phyloP scores from a whole-genome alignment of 306 rosid species.

The Gastrolobium bilobum region DNA sequence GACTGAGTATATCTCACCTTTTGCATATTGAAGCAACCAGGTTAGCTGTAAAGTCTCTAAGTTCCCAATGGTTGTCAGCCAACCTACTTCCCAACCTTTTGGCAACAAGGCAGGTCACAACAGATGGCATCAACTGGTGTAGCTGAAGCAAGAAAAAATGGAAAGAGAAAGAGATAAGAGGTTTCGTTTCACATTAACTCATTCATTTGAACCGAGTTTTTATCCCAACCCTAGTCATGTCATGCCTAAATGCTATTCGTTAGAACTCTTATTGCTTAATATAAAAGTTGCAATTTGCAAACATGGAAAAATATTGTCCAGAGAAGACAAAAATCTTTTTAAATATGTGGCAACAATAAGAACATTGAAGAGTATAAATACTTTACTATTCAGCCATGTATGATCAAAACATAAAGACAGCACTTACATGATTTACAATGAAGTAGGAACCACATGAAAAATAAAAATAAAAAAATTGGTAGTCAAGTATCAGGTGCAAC shows the following conservation, averaged over 20 bases:
- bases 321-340: not conserved
- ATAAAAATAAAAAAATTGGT: not conserved
- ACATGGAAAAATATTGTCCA: conserved; percentile 6
- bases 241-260: conserved; percentile 32
- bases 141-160: conserved; percentile 59
- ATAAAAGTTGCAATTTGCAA: not conserved
- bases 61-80: conserved; percentile 89
- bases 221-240: not conserved
- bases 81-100: conserved; percentile 83
- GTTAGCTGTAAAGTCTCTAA: conserved; percentile 83
- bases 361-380: not conserved
- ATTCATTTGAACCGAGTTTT: conserved; percentile 13
- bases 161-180: conserved; percentile 22
- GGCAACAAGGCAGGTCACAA: conserved; percentile 91
- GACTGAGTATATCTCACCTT: conserved; percentile 62
- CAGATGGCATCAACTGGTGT: conserved; percentile 96
- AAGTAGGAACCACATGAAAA: not conserved
- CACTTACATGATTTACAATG: not conserved
- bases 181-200: conserved; percentile 17
- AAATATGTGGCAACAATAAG: not conserved
- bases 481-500: conserved; percentile 5
- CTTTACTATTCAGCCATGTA: not conserved
- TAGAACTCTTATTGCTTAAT: not conserved
- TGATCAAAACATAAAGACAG: not conserved
- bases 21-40: conserved; percentile 89